A percentile compares a stretch with the other conserved stretches of the same genome.
These are phyloP conservation scores for Stagonosporopsis vannaccii DNA, from an alignment of 2,329 filamentous ascomycete species.

Conservation along the genomic window DNA sequence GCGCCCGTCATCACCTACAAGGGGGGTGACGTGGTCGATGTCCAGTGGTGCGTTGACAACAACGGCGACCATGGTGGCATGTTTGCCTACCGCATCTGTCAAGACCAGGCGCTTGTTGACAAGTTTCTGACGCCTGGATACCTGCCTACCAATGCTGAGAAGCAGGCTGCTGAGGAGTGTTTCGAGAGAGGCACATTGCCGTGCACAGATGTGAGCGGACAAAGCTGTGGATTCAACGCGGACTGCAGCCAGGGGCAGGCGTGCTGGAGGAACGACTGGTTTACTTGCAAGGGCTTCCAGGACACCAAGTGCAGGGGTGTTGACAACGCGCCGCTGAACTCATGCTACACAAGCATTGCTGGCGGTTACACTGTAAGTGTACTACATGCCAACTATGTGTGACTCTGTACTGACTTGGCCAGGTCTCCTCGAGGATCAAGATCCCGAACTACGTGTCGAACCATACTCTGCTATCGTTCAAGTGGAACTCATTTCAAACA, in stretches of 20 bases:
- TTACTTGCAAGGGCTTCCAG: conserved; percentile 43
- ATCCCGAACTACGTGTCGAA: conserved; percentile 43
- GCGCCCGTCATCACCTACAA: conserved; percentile 42
- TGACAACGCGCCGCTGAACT: conserved; percentile 42
- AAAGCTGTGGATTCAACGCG: conserved; percentile 39
- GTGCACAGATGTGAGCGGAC: conserved; percentile 43
- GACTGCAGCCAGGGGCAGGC: conserved; percentile 40
- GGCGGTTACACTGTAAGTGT: conserved; percentile 43
- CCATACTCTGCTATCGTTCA: conserved; percentile 42
- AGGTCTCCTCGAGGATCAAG: conserved; percentile 38
- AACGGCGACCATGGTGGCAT: conserved; percentile 48
- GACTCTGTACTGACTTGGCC: background rate
- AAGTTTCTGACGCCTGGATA: conserved; percentile 42
- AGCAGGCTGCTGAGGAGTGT: conserved; percentile 44
- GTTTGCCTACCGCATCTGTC: conserved; percentile 46
- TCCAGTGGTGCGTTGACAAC: conserved; percentile 46
- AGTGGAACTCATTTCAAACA: conserved; percentile 47
- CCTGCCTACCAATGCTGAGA: conserved; percentile 44
- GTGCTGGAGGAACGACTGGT: conserved; percentile 48
- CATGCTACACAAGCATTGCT: conserved; percentile 45
- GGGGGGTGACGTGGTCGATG: conserved; percentile 37
- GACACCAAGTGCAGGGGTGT: conserved; percentile 40
- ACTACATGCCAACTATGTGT: background rate
- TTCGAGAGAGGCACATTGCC: conserved; percentile 38
- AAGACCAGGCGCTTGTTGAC: conserved; percentile 41